These are phyloP conservation scores for Hordeum pubiflorum DNA, from an alignment of 202 grass and related monocot species.

Conservation along the genomic window DNA sequence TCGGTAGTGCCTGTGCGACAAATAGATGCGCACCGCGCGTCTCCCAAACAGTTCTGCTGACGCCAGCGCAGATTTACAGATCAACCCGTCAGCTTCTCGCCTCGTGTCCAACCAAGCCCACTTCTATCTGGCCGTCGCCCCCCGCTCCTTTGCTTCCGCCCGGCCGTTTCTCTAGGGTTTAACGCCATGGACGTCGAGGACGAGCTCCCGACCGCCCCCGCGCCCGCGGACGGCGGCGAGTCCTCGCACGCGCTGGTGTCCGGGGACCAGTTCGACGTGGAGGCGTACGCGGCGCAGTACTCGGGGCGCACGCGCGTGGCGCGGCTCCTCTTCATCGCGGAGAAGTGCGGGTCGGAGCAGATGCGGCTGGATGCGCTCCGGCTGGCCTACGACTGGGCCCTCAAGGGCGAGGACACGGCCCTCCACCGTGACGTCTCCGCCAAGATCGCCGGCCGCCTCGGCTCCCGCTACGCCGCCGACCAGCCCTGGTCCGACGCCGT, in stretches of 20 bases:
- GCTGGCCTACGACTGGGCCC: constrained; percentile 81
- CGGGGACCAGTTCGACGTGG: constrained; percentile 78
- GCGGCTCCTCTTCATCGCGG: constrained; percentile 74
- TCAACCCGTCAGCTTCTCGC: not conserved
- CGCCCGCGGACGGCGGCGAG: constrained; percentile 27
- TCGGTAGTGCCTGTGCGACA: not conserved
- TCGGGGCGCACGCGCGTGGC: constrained; percentile 57
- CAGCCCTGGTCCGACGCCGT: constrained; percentile 55
- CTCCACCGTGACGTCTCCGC: constrained; percentile 48
- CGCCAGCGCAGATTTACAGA: not conserved
- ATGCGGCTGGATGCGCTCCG: constrained; percentile 77
- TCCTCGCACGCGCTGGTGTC: constrained; percentile 34
- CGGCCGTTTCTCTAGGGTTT: constrained; percentile 43
- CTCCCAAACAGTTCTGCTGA: not conserved
- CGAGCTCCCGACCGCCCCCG: constrained; percentile 38
- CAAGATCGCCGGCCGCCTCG: constrained; percentile 58
- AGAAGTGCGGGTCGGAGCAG: constrained; percentile 51
- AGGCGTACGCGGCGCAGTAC: constrained; percentile 88
- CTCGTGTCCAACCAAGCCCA: not conserved
- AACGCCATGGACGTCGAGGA: constrained; percentile 72
- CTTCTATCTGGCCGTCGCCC: not conserved
- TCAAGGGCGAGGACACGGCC: constrained; percentile 56
- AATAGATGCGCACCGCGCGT: not conserved
- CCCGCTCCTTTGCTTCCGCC: not conserved
- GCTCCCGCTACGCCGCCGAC: constrained; percentile 47